Base-by-base conservation (phyloP, 176 grass and related monocot species). In the Aegilops tauschii region DNA sequence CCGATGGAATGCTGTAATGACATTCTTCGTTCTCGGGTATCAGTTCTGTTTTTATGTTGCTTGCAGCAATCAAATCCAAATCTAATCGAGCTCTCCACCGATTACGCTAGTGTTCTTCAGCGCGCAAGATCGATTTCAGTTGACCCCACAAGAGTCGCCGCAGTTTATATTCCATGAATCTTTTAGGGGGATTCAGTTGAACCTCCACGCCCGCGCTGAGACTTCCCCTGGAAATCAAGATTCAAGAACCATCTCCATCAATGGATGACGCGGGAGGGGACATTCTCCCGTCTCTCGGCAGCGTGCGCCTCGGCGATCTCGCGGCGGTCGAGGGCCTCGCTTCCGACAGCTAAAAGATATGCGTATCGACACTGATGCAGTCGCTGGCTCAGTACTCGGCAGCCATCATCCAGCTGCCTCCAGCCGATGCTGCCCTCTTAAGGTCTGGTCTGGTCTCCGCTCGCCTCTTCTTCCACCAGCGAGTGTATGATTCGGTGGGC, bases 321-420 rank as follows among this genome's bases (percentile, higher is more conserved):
- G 45, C 85, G 36, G 82, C 85, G 35, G 34, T 40, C 54, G 95
- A 97, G 14, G 95, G 95, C 42, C 65, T 97, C 69, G 85, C 95
- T 76, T 80, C 90, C 12, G 88, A 97, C 82, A 86, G 32, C 69
- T 97, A 94, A 76, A 97, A 91, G 82, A 85, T 93, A 8, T 93
- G 90, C 13, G 82, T 91, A 66, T 88, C 95, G 2, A 88, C 92
- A 28, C 76, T 97, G 34, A 86, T 67, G 61, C 86, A 95, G 73
- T 93, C 95, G 12, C 79, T 97, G 78, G 82, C 93, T 87, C 93
- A 93, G 49, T 93, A 91, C 79, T 90, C 95, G 3, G 95, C 93
- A 45, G 93, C 89, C 59, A 88, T 97, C 83, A 66, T 97, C 82
- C 83, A 93, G 76, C 89, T 97, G 71, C 80, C 95, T 59, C 85